phyloP scores from a whole-genome alignment of 164 flowering plant genomes.

The Vitis riparia region DNA sequence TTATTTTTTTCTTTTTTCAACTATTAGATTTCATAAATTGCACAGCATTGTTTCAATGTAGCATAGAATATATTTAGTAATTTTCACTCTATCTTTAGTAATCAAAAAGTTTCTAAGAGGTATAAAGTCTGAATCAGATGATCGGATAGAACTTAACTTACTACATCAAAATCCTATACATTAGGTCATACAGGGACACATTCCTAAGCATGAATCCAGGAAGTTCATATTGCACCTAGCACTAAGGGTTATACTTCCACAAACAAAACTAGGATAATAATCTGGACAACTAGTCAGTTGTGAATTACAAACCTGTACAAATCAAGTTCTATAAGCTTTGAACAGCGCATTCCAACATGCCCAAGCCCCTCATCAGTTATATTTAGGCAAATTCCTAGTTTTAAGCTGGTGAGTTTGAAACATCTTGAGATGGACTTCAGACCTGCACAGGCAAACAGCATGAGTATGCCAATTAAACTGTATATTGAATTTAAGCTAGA shows the following conservation, averaged over 20 bases:
- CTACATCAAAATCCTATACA: background rate
- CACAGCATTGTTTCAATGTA: background rate
- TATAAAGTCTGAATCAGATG: too few relatives aligned
- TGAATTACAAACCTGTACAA: constrained; percentile 69
- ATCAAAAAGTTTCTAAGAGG: too few relatives aligned
- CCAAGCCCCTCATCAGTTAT: constrained; percentile 69
- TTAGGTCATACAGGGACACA: background rate
- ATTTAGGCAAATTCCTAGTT: constrained; percentile 83
- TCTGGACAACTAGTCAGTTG: background rate
- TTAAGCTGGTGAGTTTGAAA: constrained; percentile 53
- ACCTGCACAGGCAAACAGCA: constrained; percentile 43
- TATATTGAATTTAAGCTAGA: background rate
- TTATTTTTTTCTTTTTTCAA: background rate
- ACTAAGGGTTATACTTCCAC: background rate
- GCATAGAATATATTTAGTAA: too few relatives aligned
- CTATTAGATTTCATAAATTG: background rate
- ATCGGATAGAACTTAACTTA: too few relatives aligned
- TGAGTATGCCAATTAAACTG: background rate
- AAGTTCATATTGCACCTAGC: too few relatives aligned
- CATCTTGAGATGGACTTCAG: constrained; percentile 71
- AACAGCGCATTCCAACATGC: constrained; percentile 57
- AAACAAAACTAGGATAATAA: background rate
- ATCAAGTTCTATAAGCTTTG: constrained; percentile 78
- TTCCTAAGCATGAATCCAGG: too few relatives aligned
- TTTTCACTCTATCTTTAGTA: too few relatives aligned